phyloP scores from a whole-genome alignment of 2,329 filamentous ascomycete genomes.

The Calonectria montana region DNA sequence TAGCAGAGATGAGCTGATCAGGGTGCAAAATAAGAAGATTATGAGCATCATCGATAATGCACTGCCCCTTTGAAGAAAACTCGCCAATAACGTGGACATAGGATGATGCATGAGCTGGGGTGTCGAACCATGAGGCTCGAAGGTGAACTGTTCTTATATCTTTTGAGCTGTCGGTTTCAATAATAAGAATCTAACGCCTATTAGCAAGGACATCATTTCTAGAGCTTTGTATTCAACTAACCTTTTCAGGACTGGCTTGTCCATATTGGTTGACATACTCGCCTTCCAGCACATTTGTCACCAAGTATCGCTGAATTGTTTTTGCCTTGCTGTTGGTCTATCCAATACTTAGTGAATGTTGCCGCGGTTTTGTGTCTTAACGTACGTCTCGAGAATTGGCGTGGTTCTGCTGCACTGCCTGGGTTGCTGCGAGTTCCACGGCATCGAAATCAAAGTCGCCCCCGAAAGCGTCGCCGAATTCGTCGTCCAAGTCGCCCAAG shows the following conservation, averaged over 20 bases:
- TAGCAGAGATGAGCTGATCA: slow-evolving; percentile 94
- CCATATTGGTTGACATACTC: slow-evolving; percentile 75
- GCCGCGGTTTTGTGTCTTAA: slow-evolving; percentile 41
- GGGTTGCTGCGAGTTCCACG: slow-evolving; percentile 78
- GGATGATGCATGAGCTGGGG: slow-evolving; percentile 76
- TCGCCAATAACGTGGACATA: slow-evolving; percentile 89
- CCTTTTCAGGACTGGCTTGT: slow-evolving; percentile 76
- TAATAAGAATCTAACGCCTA: slow-evolving; percentile 74
- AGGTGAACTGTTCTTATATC: slow-evolving; percentile 76
- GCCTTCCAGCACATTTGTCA: slow-evolving; percentile 78
- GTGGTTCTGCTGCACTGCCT: slow-evolving; percentile 61
- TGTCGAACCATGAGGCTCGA: slow-evolving; percentile 88
- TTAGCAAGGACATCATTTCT: slow-evolving; percentile 25
- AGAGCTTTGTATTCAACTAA: slow-evolving; percentile 51
- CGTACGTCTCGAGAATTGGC: slow-evolving; percentile 50
- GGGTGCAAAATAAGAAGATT: slow-evolving; percentile 94
- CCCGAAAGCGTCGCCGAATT: slow-evolving; percentile 61
- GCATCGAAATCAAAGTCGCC: slow-evolving; percentile 85
- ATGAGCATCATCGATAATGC: slow-evolving; percentile 82
- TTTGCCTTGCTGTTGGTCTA: slow-evolving; percentile 76
- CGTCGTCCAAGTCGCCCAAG: slow-evolving; percentile 41
- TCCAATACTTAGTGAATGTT: slow-evolving; percentile 70
- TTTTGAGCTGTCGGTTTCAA: slow-evolving; percentile 81
- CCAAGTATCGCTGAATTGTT: slow-evolving; percentile 87
- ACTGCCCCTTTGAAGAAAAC: slow-evolving; percentile 77